Evolutionary conservation across 2,329 filamentous ascomycete species (phyloP).

Genomic region (Cercospora sp.): DNA sequence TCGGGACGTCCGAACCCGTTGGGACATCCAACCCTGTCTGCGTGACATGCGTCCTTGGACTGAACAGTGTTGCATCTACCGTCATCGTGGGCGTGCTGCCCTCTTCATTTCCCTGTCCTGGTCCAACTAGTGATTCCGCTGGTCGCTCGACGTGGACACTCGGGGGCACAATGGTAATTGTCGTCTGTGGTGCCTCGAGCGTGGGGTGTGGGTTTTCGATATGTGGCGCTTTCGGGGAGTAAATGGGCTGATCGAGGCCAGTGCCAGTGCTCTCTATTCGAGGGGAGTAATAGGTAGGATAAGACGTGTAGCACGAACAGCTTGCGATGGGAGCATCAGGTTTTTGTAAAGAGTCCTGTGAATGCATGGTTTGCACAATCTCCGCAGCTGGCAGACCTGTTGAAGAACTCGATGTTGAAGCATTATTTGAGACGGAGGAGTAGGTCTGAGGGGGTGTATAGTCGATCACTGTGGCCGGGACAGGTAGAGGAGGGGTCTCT

Average conservation of each 20-base stretch:
- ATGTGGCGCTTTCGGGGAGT: background rate
- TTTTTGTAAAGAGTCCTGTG: background rate
- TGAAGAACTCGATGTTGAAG: background rate
- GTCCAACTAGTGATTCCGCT: background rate
- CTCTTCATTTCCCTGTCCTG: background rate
- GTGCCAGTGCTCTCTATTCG: background rate
- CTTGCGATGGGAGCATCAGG: background rate
- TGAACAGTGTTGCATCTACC: constrained; percentile 2
- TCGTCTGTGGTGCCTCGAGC: background rate
- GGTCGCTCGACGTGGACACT: background rate
- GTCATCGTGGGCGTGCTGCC: background rate
- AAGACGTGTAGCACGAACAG: background rate
- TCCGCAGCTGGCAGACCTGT: background rate
- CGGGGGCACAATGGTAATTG: background rate
- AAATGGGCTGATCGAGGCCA: background rate
- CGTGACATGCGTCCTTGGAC: constrained; percentile 7
- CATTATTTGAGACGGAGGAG: background rate
- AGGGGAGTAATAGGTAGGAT: background rate
- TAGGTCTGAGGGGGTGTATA: background rate
- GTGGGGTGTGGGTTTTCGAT: background rate
- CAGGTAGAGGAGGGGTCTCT: background rate
- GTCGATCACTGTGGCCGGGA: background rate
- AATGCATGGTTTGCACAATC: constrained; percentile 1
- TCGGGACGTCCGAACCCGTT: background rate
- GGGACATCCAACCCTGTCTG: constrained; percentile 4